Base-by-base conservation (phyloP, 495 filamentous ascomycete species). In the Penicillium arizonense region DNA sequence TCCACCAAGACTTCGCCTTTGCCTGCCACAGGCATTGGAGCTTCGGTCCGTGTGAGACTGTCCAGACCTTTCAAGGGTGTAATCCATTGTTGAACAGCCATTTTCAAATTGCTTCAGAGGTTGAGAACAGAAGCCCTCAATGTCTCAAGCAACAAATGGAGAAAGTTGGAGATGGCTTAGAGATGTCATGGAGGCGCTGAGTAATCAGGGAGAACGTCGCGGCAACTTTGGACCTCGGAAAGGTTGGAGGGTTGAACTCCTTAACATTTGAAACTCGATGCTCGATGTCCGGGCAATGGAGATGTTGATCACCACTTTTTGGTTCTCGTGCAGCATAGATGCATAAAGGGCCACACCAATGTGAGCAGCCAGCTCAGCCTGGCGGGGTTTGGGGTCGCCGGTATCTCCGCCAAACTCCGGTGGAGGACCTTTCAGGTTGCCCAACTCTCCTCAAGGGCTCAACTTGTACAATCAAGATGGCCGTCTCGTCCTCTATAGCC, bases 1-100 rank as follows among this genome's bases (percentile, higher is more conserved):
- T 81, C 70, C 10, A 86, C 82, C 13, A 86, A 61, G 1, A 85
- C 82, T 51, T 86, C 80, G 34, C 73, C 72, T 5, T 58, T 46
- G 5, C 70, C 70, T 1, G 76, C 75, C 2, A 56, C 44, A 2
- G 74, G 77, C 47, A 76, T 70, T 12, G 74, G 67, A 4, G 64
- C 71, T 24, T 75, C 70, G 9, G 61, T 62, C 5, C 68, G 58
- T 14, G 59, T 64, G 18, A 83, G 67, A 37, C 74, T 78, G 18
- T 78, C 74, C n/a, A 82, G 48, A 9, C 80, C 80, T 59, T 76
- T 62, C 35, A 80, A 75, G 36, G 64, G 53, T 9, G 76, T 73
- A 14, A 73, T 59, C 80, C 77, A 82, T 64, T 80, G 73, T 52
- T 74, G 53, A 57, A 72, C 62, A 7, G 39, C 28, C 48, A 50